Evolutionary conservation across 495 filamentous ascomycete species (phyloP).

Genomic region (Parathielavia hyrcaniae): DNA sequence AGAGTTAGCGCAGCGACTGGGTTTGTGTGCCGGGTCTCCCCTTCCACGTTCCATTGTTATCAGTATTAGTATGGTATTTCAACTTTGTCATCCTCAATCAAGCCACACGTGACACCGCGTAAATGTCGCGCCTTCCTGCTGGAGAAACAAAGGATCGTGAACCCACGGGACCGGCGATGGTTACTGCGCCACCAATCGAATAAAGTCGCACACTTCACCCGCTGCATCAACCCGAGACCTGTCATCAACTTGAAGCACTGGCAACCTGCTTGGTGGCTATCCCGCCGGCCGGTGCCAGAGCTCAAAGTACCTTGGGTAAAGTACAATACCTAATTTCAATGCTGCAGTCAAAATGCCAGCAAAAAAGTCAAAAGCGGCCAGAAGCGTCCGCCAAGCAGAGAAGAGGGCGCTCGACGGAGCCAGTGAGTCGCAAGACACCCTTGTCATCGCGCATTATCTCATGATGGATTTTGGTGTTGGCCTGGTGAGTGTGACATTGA

Average conservation of each 20-base stretch:
- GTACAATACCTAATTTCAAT: no score
- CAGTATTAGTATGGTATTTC: no score
- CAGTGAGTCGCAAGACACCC: constrained; percentile 30
- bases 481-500: constrained; percentile 20
- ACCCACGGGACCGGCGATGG: not conserved
- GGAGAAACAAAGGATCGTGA: not conserved
- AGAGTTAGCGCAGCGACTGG: no score
- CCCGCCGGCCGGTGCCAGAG: constrained; percentile 4
- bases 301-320: no score
- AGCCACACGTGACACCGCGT: constrained; percentile 26
- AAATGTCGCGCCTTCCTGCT: constrained; percentile 15
- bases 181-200: not conserved
- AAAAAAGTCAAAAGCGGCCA: constrained; percentile 10
- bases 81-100: no score
- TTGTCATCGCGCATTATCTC: constrained; percentile 22
- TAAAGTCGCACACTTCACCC: no score
- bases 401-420: constrained; percentile 17
- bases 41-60: no score
- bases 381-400: constrained; percentile 25
- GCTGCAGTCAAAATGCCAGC: constrained; percentile 4
- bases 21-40: no score
- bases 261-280: not conserved
- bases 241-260: not conserved
- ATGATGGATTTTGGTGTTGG: constrained; percentile 23
- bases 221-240: not conserved